A percentile compares a stretch with the other conserved stretches of the same genome.
These are phyloP conservation scores for Solanum appendiculatum DNA, from an alignment of 257 asterid genomes.

Conservation along the genomic window DNA sequence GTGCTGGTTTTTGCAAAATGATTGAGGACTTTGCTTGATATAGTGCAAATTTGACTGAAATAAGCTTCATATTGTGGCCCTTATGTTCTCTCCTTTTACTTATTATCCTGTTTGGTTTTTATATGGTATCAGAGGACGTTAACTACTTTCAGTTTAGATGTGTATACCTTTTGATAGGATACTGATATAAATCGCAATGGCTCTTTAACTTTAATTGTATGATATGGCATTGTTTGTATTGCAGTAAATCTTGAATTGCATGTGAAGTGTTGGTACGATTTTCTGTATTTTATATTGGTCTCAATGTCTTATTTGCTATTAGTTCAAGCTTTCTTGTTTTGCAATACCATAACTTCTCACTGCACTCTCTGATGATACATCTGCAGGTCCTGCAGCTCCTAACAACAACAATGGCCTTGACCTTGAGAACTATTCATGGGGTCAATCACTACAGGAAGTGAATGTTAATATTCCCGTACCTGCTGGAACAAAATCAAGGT, in stretches of 20 bases:
- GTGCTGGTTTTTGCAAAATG: neutral
- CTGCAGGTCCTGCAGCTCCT: conserved; percentile 43
- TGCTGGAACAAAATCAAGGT: conserved; percentile 37
- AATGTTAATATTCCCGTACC: conserved; percentile 56
- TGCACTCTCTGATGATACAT: neutral
- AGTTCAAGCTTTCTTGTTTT: neutral
- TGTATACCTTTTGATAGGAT: neutral
- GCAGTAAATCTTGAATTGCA: neutral
- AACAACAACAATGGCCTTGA: conserved; percentile 72
- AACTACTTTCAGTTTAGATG: neutral
- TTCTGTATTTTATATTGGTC: neutral
- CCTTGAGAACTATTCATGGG: conserved; percentile 69
- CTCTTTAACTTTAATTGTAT: neutral
- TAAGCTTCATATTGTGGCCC: neutral
- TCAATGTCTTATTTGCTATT: neutral
- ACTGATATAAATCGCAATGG: neutral
- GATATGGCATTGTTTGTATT: neutral
- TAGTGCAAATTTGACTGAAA: neutral
- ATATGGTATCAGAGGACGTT: neutral
- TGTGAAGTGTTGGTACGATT: neutral
- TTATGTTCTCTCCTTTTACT: neutral
- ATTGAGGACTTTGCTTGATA: neutral
- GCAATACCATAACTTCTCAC: neutral
- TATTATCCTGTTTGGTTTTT: neutral
- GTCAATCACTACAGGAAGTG: conserved; percentile 75